Base-by-base conservation (phyloP, 2,329 filamentous ascomycete species). In the Colletotrichum siamense region DNA sequence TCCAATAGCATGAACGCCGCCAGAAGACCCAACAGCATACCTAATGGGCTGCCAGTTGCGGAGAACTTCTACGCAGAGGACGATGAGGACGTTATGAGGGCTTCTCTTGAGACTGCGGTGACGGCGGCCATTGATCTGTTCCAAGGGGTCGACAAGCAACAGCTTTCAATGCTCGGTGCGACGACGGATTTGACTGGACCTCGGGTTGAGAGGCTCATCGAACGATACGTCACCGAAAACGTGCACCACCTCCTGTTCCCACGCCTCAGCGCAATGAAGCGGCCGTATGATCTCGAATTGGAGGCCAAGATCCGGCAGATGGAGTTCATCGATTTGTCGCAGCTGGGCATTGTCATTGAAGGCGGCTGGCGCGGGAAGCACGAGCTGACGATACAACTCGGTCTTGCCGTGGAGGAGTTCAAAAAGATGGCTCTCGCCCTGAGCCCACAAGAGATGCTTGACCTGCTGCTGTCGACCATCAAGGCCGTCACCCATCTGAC, bases 101-200 rank as follows among this genome's bases (percentile, higher is more conserved):
- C 93, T 26, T 95, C 96, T 18, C 87, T 99, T 16, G 97, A 99
- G 85, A 98, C 95, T 2, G 96, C 96, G 2, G 95, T 99, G 13
- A 98, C 95, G 12, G 92, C 95, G 12, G 97, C 96, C 0, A 99
- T 99, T 79, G 97, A 99, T 81, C 89, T 99, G 2, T 99, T 99
- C 79, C 96, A 99, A 81, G 93, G 93, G 76, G 96, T 99, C 8
- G 97, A 99, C 83, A 98, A 98, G 83, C 95, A 98, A 81, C 97
- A 99, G 81, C 88, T 99, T 32, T 98, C 96, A 5, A 89, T 98
- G 44, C 89, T 99, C 6, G 97, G 96, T 22, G 95, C 96, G 6
- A 98, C 96, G 2, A 99, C 98, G 3, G 96, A 98, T 82, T 87
- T 99, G 68, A 99, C 97, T 0, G 96, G 97, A 0, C 95, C 96